phyloP scores from a whole-genome alignment of 2,329 filamentous ascomycete species.

The Mycosphaerella sp. region DNA sequence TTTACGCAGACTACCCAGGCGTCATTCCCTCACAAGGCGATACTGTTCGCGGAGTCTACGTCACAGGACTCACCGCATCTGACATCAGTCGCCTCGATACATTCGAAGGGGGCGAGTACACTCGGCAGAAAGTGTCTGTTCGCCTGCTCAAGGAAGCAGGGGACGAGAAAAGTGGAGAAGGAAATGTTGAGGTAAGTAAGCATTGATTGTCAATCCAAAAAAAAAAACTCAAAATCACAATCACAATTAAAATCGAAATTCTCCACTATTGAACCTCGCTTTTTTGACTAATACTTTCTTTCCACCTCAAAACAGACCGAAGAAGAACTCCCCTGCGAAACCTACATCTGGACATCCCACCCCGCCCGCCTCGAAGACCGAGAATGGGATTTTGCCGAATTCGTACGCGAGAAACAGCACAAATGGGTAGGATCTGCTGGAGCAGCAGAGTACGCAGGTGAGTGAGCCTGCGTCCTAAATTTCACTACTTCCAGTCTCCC shows the following conservation, averaged over 20 bases:
- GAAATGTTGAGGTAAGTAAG: constrained; percentile 29
- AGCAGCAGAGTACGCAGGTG: constrained; percentile 44
- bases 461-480: too few species aligned
- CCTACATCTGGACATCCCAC: constrained; percentile 48
- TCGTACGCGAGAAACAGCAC: constrained; percentile 66
- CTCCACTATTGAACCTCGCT: too few species aligned
- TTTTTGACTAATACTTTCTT: neutral
- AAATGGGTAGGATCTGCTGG: constrained; percentile 50
- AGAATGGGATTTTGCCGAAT: constrained; percentile 87
- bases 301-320: constrained; percentile 6
- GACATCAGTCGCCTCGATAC: constrained; percentile 70
- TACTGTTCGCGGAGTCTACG: constrained; percentile 67
- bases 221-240: neutral
- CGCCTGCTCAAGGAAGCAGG: neutral
- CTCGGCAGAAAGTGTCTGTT: constrained; percentile 47
- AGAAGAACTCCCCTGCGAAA: constrained; percentile 42
- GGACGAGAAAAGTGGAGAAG: constrained; percentile 19
- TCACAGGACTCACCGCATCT: constrained; percentile 68
- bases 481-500: too few species aligned
- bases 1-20: constrained; percentile 70
- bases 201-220: neutral
- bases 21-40: constrained; percentile 50
- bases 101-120: constrained; percentile 77
- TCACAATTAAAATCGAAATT: too few species aligned
- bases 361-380: constrained; percentile 54